phyloP scores from a whole-genome alignment of 108 stramenopile genomes.

The Licmophora abbreviata region DNA sequence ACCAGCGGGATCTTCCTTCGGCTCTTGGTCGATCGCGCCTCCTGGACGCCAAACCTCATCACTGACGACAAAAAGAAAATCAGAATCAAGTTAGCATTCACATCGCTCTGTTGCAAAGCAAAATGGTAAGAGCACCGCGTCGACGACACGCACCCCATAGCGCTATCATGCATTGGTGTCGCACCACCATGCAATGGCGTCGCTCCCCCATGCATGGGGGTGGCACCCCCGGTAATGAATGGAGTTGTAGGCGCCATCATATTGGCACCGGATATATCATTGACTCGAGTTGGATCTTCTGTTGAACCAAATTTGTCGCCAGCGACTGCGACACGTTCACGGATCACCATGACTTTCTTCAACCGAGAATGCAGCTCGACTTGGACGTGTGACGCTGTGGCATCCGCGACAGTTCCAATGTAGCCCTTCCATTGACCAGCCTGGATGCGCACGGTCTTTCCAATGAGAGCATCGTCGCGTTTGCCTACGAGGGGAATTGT shows the following conservation, averaged over 20 bases:
- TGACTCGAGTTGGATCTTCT: conserved; percentile 34
- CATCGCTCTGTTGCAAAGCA: too few relatives aligned
- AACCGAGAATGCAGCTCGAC: conserved; percentile 84
- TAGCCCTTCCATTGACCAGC: conserved; percentile 93
- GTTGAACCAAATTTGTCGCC: conserved; percentile 90
- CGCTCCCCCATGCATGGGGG: conserved; percentile 84
- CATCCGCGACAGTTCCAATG: conserved; percentile 77
- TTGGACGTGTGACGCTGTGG: conserved; percentile 83
- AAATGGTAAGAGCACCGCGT: too few relatives aligned
- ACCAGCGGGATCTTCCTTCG: conserved; percentile 19
- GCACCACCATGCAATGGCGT: conserved; percentile 81
- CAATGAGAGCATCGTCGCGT: conserved; percentile 69
- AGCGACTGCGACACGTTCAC: conserved; percentile 74
- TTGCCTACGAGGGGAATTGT: too few relatives aligned
- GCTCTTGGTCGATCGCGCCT: conserved; percentile 48
- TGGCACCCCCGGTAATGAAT: conserved; percentile 57
- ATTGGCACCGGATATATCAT: conserved; percentile 4
- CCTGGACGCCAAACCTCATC: conserved; percentile 89
- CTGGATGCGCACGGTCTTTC: conserved; percentile 86
- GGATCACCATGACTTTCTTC: conserved; percentile 87
- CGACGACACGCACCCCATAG: too few relatives aligned
- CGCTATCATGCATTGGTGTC: conserved; percentile 31
- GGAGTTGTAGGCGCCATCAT: conserved; percentile 25
- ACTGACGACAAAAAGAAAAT: too few relatives aligned
- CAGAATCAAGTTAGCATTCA: not conserved